Percentiles rank a stretch among this genome's conserved stretches.
Conservation (phyloP, 179 eudicot genomes). For the Beta macrorhiza region DNA sequence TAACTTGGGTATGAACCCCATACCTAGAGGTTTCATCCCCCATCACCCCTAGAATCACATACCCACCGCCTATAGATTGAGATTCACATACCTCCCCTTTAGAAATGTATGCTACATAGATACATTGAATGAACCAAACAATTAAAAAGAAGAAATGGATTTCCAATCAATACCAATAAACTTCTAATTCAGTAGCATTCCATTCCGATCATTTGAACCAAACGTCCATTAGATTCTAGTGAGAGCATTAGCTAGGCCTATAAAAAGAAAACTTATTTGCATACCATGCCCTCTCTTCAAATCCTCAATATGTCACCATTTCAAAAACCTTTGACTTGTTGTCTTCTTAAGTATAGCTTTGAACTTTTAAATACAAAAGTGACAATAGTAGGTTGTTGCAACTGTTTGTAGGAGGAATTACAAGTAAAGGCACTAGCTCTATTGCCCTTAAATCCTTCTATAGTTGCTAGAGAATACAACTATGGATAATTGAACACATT, state of each 20-base stretch:
- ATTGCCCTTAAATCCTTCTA: not conserved
- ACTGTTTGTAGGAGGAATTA: not conserved
- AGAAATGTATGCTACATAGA: too few species aligned
- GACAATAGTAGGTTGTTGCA: not conserved
- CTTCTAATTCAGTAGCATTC: too few species aligned
- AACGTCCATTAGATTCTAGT: too few species aligned
- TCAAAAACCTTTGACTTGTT: not conserved
- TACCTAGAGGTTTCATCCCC: too few species aligned
- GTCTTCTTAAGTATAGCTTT: not conserved
- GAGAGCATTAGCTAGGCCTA: not conserved
- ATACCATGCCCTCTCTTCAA: not conserved
- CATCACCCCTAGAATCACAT: too few species aligned
- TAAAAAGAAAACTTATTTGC: not conserved
- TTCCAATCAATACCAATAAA: too few species aligned
- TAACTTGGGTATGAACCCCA: too few species aligned
- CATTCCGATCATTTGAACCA: too few species aligned
- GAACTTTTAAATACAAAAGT: not conserved
- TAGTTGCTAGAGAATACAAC: not conserved
- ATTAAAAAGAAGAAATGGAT: too few species aligned
- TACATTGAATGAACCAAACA: too few species aligned
- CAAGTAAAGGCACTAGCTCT: not conserved
- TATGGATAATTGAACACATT: not conserved
- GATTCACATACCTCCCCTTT: too few species aligned
- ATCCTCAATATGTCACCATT: not conserved
- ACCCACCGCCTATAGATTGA: too few species aligned